Percentiles rank a stretch among this genome's conserved stretches.
phyloP scores from a whole-genome alignment of 345 rosid genomes.

The Populus pruinosa region DNA sequence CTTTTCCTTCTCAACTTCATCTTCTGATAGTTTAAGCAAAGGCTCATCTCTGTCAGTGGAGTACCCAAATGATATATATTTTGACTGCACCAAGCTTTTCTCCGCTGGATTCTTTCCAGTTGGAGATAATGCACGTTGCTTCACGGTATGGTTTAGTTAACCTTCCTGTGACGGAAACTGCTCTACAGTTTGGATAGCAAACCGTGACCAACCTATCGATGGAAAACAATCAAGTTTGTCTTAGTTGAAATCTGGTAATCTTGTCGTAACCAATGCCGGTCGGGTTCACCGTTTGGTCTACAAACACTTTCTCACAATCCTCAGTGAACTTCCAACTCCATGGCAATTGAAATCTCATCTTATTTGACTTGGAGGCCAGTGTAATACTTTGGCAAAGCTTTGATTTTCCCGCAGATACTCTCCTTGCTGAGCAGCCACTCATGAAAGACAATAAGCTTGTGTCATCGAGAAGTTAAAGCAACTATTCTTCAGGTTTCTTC shows the following conservation, averaged over 20 bases:
- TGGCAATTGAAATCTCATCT: slow-evolving; percentile 20
- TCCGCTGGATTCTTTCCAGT: no score
- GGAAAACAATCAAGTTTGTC: slow-evolving; percentile 6
- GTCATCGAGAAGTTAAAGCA: slow-evolving; percentile 14
- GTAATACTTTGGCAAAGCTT: slow-evolving; percentile 15
- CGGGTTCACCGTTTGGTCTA: slow-evolving; percentile 1
- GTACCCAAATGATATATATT: no score
- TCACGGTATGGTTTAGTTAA: slow-evolving; percentile 16
- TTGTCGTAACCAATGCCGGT: slow-evolving; percentile 10
- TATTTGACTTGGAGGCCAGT: neutral
- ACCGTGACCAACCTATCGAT: slow-evolving; percentile 11
- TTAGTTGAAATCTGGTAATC: slow-evolving; percentile 4
- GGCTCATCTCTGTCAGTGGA: no score
- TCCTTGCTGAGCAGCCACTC: slow-evolving; percentile 7
- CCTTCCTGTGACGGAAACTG: neutral
- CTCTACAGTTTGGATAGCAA: slow-evolving; percentile 18
- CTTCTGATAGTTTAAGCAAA: no score
- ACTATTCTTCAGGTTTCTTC: slow-evolving; percentile 14
- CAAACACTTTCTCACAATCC: slow-evolving; percentile 1
- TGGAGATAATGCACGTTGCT: no score
- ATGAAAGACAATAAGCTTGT: slow-evolving; percentile 2
- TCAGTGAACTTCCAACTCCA: neutral
- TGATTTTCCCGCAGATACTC: slow-evolving; percentile 21
- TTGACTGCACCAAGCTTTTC: no score
- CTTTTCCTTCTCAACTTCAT: no score